phyloP scores from a whole-genome alignment of 768 basidiomycete genomes.

The Russula emetica region DNA sequence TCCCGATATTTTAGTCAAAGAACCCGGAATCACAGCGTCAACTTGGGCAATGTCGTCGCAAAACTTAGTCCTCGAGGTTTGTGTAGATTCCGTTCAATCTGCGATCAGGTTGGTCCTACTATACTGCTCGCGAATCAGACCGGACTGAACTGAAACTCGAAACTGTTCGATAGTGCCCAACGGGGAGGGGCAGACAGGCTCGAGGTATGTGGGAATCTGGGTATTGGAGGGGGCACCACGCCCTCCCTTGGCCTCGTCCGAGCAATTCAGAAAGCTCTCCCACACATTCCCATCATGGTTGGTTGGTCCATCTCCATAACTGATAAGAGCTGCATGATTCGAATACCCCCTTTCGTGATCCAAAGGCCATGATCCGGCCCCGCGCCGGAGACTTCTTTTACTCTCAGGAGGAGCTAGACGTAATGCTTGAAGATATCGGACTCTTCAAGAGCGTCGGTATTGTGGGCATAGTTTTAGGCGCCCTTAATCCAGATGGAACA shows the following conservation, averaged over 20 bases:
- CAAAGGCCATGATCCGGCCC: conserved; percentile 54
- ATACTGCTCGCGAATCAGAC: neutral
- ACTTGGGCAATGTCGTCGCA: neutral
- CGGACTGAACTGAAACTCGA: neutral
- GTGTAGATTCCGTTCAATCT: conserved; percentile 23
- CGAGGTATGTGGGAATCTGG: conserved; percentile 70
- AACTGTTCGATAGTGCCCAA: conserved; percentile 48
- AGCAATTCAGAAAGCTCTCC: conserved; percentile 47
- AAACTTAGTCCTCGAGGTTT: conserved; percentile 18
- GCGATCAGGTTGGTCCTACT: conserved; percentile 14
- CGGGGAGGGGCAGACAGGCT: conserved; percentile 68
- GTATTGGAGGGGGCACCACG: conserved; percentile 74
- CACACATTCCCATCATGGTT: conserved; percentile 65
- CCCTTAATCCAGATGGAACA: conserved; percentile 51
- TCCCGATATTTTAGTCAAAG: too few species aligned
- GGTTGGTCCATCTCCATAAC: conserved; percentile 22
- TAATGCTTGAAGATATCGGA: conserved; percentile 72
- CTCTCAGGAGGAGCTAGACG: conserved; percentile 55
- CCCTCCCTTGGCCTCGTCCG: conserved; percentile 72
- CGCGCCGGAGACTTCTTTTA: conserved; percentile 69
- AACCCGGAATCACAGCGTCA: neutral
- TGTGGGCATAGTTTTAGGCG: conserved; percentile 64
- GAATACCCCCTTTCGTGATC: neutral
- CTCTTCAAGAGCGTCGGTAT: conserved; percentile 54
- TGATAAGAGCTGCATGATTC: neutral